A percentile compares a stretch with the other conserved stretches of the same genome.
phyloP scores from a whole-genome alignment of 441 rosid genomes.

The Rhodomyrtus psidioides region DNA sequence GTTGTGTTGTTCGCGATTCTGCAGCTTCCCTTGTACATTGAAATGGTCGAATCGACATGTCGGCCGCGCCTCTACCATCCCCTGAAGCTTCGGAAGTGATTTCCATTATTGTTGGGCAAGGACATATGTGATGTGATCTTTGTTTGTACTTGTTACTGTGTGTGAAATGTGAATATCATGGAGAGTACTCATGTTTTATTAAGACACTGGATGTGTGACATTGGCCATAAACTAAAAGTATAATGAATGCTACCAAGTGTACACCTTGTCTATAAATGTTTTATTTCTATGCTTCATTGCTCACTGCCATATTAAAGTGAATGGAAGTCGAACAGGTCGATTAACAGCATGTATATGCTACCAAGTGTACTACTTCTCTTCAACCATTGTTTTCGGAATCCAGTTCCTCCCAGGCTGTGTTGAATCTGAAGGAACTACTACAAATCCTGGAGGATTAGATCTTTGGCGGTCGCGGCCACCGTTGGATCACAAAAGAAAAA shows the following conservation, averaged over 20 bases:
- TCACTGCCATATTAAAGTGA: neutral
- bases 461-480: neutral
- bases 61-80: neutral
- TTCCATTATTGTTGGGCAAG: neutral
- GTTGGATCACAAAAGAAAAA: neutral
- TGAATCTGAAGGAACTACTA: neutral
- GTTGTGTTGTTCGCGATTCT: neutral
- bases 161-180: neutral
- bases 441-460: neutral
- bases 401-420: neutral
- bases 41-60: neutral
- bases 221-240: neutral
- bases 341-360: too few species aligned
- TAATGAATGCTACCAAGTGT: neutral
- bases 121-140: neutral
- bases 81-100: neutral
- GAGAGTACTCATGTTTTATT: neutral
- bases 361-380: neutral
- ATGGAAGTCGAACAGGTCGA: too few species aligned
- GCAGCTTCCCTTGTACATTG: neutral
- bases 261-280: neutral
- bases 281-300: neutral
- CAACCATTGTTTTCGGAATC: neutral
- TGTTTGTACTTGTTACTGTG: neutral
- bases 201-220: neutral